Percentiles rank a stretch among this genome's conserved stretches.
phyloP scores from a whole-genome alignment of 2,329 filamentous ascomycete species.

The Ophiostoma novo-ulmi region DNA sequence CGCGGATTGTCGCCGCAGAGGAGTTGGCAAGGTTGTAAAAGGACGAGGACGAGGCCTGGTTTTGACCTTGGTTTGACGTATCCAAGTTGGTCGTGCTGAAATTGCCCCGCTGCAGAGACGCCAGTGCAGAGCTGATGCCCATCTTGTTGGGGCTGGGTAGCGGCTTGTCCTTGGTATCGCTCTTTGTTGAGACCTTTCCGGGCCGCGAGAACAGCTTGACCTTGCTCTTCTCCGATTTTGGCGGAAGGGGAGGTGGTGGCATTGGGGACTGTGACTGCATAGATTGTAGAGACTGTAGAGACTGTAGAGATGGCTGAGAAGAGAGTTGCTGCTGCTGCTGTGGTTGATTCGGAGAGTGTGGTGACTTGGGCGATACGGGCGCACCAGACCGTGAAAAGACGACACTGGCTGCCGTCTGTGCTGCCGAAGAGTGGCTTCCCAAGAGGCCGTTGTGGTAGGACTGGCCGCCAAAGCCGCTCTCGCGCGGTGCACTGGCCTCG shows the following conservation, averaged over 20 bases:
- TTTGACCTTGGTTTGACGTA: slow-evolving; percentile 32
- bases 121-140: slow-evolving; percentile 60
- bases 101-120: slow-evolving; percentile 61
- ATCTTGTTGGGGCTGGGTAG: slow-evolving; percentile 70
- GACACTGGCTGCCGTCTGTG: slow-evolving; percentile 66
- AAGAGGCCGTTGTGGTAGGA: slow-evolving; percentile 58
- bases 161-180: slow-evolving; percentile 60
- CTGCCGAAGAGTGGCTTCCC: slow-evolving; percentile 57
- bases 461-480: slow-evolving; percentile 48
- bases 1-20: slow-evolving; percentile 70
- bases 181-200: slow-evolving; percentile 67
- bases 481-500: slow-evolving; percentile 58
- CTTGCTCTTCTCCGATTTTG: slow-evolving; percentile 65
- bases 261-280: slow-evolving; percentile 30
- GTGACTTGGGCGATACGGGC: slow-evolving; percentile 33
- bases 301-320: not conserved
- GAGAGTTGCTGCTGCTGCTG: slow-evolving; percentile 18
- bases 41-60: slow-evolving; percentile 35
- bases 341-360: slow-evolving; percentile 13
- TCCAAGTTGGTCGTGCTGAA: slow-evolving; percentile 70
- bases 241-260: slow-evolving; percentile 36
- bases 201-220: slow-evolving; percentile 77
- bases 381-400: slow-evolving; percentile 62
- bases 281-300: slow-evolving; percentile 20
- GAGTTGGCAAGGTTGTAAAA: slow-evolving; percentile 72